phyloP scores from a whole-genome alignment of 1,139 yeast species.

The Geotrichum candidum region DNA sequence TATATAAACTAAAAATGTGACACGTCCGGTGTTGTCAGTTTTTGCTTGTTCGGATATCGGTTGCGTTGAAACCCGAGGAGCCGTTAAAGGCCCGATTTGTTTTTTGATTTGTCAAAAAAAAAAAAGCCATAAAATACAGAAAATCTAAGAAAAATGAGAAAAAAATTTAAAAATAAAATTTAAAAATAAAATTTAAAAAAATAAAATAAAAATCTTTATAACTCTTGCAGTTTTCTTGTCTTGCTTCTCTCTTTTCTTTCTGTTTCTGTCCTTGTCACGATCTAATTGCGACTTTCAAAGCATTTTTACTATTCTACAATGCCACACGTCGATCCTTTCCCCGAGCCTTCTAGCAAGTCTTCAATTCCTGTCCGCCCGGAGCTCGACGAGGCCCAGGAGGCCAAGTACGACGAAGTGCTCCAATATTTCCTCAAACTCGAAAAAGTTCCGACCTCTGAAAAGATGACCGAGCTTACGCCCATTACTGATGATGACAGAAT shows the following conservation, averaged over 20 bases:
- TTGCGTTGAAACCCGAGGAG: background rate
- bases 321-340: constrained; percentile 27
- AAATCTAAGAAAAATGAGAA: background rate
- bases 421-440: constrained; percentile 50
- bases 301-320: background rate
- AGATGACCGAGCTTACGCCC: constrained; percentile 32
- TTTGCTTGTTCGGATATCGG: background rate
- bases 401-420: constrained; percentile 54
- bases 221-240: background rate
- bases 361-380: constrained; percentile 47
- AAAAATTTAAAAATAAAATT: too few species aligned
- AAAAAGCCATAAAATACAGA: background rate
- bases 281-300: background rate
- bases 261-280: background rate
- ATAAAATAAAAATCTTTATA: background rate
- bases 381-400: constrained; percentile 50
- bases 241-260: background rate
- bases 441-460: constrained; percentile 40
- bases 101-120: background rate
- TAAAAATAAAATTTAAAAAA: too few species aligned
- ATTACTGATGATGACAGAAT: constrained; percentile 63
- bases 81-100: background rate
- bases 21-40: too few species aligned
- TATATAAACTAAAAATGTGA: too few species aligned
- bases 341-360: constrained; percentile 32